A percentile compares a stretch with the other conserved stretches of the same genome.
These are phyloP conservation scores for Pelargonium citronellum DNA, from an alignment of 441 rosid genomes.

Conservation along the genomic window DNA sequence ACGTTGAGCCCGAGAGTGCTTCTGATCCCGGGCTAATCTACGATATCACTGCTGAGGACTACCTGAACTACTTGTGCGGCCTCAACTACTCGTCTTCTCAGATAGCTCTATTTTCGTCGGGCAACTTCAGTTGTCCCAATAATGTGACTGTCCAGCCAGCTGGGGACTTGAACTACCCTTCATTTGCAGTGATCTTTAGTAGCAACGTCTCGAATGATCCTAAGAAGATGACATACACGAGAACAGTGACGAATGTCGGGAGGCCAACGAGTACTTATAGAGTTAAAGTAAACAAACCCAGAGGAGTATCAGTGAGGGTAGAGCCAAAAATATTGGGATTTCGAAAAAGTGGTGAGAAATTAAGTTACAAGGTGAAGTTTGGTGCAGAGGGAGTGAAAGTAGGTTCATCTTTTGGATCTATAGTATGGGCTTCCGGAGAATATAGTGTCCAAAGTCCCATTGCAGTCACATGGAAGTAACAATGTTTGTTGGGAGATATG, in stretches of 20 bases:
- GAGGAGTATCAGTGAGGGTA: slow-evolving; percentile 35
- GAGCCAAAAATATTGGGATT: slow-evolving; percentile 38
- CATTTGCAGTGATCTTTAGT: slow-evolving; percentile 36
- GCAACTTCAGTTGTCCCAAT: slow-evolving; percentile 29
- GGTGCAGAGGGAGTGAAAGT: slow-evolving; percentile 13
- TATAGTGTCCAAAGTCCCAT: slow-evolving; percentile 60
- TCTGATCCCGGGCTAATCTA: slow-evolving; percentile 52
- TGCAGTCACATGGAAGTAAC: slow-evolving; percentile 53
- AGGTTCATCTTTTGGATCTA: slow-evolving; percentile 37
- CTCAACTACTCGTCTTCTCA: slow-evolving; percentile 32
- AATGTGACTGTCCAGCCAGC: slow-evolving; percentile 17
- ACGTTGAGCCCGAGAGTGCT: slow-evolving; percentile 43
- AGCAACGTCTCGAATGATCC: background rate
- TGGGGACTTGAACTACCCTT: slow-evolving; percentile 48
- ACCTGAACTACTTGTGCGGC: slow-evolving; percentile 36
- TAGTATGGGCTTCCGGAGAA: slow-evolving; percentile 52
- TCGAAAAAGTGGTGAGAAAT: slow-evolving; percentile 31
- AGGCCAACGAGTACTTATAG: slow-evolving; percentile 22
- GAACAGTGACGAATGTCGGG: slow-evolving; percentile 50
- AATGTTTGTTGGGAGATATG: too few relatives aligned
- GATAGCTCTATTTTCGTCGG: slow-evolving; percentile 25
- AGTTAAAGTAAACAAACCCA: slow-evolving; percentile 31
- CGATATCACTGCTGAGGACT: slow-evolving; percentile 29
- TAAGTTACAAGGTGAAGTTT: slow-evolving; percentile 45
- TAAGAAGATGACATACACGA: slow-evolving; percentile 19